Evolutionary conservation across 441 rosid species (phyloP).

Genomic region (Euphorbia celastroides): DNA sequence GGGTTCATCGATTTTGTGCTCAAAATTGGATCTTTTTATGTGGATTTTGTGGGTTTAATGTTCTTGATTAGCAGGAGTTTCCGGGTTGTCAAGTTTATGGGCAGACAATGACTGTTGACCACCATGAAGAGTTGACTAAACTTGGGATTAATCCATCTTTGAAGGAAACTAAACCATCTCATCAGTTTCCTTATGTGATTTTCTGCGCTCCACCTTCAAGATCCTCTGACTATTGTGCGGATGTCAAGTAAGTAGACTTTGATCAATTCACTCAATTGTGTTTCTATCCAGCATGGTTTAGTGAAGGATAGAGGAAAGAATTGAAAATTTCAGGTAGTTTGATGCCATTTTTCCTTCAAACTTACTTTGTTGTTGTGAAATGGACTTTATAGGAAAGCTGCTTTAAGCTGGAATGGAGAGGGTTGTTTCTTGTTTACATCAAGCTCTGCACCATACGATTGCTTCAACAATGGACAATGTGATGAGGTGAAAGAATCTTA

Average conservation of each 20-base stretch:
- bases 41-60: not conserved
- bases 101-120: conserved; percentile 65
- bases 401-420: conserved; percentile 76
- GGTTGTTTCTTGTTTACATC: conserved; percentile 88
- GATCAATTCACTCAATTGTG: too few species aligned
- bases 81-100: conserved; percentile 69
- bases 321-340: too few species aligned
- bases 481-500: conserved; percentile 49
- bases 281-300: too few species aligned
- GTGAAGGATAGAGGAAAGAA: too few species aligned
- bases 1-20: too few species aligned
- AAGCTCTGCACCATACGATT: conserved; percentile 76
- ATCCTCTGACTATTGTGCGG: conserved; percentile 69
- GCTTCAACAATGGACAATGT: conserved; percentile 69
- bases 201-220: conserved; percentile 94
- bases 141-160: conserved; percentile 68
- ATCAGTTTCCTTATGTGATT: conserved; percentile 58
- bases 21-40: too few species aligned
- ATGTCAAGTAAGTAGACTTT: conserved; percentile 49
- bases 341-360: too few species aligned
- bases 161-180: conserved; percentile 38
- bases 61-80: conserved; percentile 46
- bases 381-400: conserved; percentile 59
- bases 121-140: conserved; percentile 67
- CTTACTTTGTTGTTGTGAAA: too few species aligned